Evolutionary conservation across 257 asterid genomes (phyloP), one percentile per base, ranked within the genome.

Genomic region (Hygrophila difformis): DNA sequence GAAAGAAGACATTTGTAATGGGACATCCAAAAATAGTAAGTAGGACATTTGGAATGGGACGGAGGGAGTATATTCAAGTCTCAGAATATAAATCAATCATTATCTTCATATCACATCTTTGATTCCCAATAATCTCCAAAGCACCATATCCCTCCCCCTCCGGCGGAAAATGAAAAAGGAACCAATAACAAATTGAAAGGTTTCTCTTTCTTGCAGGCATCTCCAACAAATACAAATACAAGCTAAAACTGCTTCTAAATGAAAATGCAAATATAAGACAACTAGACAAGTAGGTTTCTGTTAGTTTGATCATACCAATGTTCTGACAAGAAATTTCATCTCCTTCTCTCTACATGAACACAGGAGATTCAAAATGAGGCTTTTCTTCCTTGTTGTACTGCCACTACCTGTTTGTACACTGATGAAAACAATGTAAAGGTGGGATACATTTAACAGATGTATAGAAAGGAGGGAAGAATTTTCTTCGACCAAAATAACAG

Each of bases 331-430:
- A 77, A 79, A 87, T 56, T 83, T 87, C 76, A 80, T 77, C 78
- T 83, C 97, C 78, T 75, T 83, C 66, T 83, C 97, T 74, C 93
- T 72, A 63, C 97, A 83, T 28, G 97, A 79, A 62, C 93, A 61
- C 94, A 87, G 65, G 64, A 87, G 97, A 67, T 78, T 76, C 73
- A 83, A 65, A 44, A 87, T 63, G 44, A 87, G 82, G 65, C 72
- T 68, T 67, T 87, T 87, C 87, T 75, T 87, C 68, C 82, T 78
- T 59, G 19, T 41, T 38, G 78, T 72, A 60, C 97, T 87, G 60
- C 93, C 89, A 64, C 61, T 78, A 61, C 97, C 97, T 77, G 94
- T 66, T 78, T 87, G 94, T 51, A 66, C 82, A 78, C 97, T 87
- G 93, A 71, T 58, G 40, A 63, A 79, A 60, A 64, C 62, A 58